Evolutionary conservation across 202 grass and related monocot genomes (phyloP).

Genomic region (Brachypodium distachyon): DNA sequence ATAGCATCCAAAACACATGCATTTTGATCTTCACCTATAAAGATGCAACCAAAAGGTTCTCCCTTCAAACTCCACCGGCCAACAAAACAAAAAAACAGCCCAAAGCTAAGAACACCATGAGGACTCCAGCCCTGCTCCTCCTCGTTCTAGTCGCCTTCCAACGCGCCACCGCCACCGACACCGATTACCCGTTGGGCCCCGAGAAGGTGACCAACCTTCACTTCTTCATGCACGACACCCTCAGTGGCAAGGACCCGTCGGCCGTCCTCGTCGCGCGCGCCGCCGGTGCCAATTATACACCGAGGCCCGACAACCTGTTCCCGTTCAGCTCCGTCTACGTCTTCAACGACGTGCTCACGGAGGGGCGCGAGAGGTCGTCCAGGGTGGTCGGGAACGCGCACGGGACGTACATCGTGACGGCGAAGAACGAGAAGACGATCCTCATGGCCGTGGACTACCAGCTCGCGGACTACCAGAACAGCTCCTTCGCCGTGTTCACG

Average conservation of each 20-base stretch:
- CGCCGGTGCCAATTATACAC: neutral
- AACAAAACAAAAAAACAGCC: no score
- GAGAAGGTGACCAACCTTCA: conserved; percentile 32
- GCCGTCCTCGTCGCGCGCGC: conserved; percentile 8
- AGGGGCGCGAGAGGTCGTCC: conserved; percentile 24
- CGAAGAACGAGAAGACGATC: neutral
- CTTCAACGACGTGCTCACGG: conserved; percentile 31
- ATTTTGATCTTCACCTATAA: no score
- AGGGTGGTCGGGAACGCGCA: conserved; percentile 37
- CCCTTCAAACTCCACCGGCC: no score
- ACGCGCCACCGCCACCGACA: neutral
- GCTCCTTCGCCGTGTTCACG: conserved; percentile 46
- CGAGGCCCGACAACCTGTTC: neutral
- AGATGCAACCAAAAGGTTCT: no score
- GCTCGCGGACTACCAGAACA: conserved; percentile 25
- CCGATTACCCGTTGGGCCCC: neutral
- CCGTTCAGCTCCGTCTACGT: conserved; percentile 29
- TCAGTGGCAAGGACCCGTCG: conserved; percentile 22
- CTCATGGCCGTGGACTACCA: conserved; percentile 36
- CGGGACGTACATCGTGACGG: conserved; percentile 16
- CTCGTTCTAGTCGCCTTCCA: neutral
- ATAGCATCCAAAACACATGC: no score
- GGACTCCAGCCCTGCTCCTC: neutral
- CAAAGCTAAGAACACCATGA: neutral
- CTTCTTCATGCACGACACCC: conserved; percentile 58